Percentiles rank a stretch among this genome's conserved stretches.
These are phyloP conservation scores for Symmetrospora coprosmae DNA, from an alignment of 768 basidiomycete genomes.

Conservation along the genomic window DNA sequence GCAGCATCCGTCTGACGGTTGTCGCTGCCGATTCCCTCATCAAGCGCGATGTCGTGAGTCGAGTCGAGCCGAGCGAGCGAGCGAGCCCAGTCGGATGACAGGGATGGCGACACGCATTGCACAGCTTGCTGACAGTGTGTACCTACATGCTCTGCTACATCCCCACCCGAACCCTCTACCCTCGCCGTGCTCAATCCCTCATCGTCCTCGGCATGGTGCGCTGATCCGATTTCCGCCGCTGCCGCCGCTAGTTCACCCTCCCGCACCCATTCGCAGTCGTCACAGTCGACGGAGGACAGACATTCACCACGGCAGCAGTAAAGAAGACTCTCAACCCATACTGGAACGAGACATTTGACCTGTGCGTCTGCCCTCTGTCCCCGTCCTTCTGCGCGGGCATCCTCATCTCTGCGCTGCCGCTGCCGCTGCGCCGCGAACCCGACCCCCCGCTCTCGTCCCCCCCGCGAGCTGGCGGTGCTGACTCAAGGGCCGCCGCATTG, in stretches of 20 bases:
- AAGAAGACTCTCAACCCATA: conserved; percentile 90
- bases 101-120: too few relatives aligned
- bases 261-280: conserved; percentile 98
- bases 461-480: too few relatives aligned
- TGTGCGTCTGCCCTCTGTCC: conserved; percentile 49
- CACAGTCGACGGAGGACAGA: conserved; percentile 95
- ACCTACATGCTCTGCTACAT: neutral
- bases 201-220: neutral
- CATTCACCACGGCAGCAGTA: conserved; percentile 89
- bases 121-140: neutral
- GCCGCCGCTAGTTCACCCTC: conserved; percentile 52
- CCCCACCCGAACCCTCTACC: neutral
- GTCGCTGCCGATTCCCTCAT: conserved; percentile 88
- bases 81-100: neutral
- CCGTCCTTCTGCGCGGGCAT: too few relatives aligned
- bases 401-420: too few relatives aligned
- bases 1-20: conserved; percentile 18
- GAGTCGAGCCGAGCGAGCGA: neutral
- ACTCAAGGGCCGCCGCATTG: too few relatives aligned
- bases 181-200: neutral
- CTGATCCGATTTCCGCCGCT: conserved; percentile 35
- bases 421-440: too few relatives aligned
- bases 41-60: conserved; percentile 62
- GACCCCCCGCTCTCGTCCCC: too few relatives aligned
- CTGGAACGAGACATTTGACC: conserved; percentile 97